Evolutionary conservation across 306 rosid species (phyloP).

Genomic region (Dryas drummondii): DNA sequence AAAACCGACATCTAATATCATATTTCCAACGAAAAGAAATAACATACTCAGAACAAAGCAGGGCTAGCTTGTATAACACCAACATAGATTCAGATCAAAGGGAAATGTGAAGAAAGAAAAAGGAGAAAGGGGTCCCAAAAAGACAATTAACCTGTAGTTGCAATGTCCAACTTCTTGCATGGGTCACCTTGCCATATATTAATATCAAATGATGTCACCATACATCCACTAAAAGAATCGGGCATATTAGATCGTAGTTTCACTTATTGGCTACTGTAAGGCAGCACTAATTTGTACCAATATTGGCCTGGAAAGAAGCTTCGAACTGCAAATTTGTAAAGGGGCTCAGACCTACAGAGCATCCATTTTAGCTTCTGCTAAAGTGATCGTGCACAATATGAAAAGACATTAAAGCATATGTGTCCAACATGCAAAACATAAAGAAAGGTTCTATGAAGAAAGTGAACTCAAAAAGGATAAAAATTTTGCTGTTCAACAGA

Average conservation of each 20-base stretch:
- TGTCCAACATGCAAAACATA: slow-evolving; percentile 16
- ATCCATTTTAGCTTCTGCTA: slow-evolving; percentile 6
- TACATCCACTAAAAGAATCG: neutral
- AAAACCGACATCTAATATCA: slow-evolving; percentile 8
- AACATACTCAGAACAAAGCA: neutral
- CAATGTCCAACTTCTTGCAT: slow-evolving; percentile 5
- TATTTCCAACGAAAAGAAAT: neutral
- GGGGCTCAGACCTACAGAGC: slow-evolving; percentile 6
- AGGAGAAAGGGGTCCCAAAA: neutral
- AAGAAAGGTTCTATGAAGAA: slow-evolving; percentile 27
- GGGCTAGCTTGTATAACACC: neutral
- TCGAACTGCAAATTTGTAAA: neutral
- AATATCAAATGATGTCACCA: neutral
- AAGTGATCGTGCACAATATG: slow-evolving; percentile 14
- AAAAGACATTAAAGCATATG: slow-evolving; percentile 9
- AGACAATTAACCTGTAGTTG: slow-evolving; percentile 2
- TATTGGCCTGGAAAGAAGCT: slow-evolving; percentile 1
- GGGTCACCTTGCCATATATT: neutral
- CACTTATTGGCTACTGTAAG: neutral
- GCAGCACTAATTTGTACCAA: slow-evolving; percentile 14
- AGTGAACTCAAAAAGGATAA: slow-evolving; percentile 30
- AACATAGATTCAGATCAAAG: slow-evolving; percentile 10
- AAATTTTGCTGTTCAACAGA: slow-evolving; percentile 25
- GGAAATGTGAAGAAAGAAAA: neutral
- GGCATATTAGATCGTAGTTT: neutral